phyloP scores from a whole-genome alignment of 2,329 filamentous ascomycete genomes.

The Penicillium concentricum region DNA sequence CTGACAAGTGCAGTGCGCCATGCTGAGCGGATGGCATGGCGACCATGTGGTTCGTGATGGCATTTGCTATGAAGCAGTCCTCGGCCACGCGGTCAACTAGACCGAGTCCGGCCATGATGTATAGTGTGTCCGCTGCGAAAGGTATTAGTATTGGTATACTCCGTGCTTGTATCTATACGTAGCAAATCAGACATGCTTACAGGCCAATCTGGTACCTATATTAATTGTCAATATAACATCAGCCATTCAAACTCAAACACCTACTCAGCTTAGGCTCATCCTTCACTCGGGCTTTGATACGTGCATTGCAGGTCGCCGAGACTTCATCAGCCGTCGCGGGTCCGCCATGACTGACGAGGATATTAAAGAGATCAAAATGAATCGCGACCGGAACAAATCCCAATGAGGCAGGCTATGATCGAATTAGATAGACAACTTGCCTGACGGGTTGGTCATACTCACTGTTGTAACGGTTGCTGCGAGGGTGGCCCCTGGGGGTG shows the following conservation, averaged over 20 bases:
- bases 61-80: conserved; percentile 33
- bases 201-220: conserved; percentile 15
- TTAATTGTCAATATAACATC: background rate
- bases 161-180: background rate
- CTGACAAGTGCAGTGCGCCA: conserved; percentile 41
- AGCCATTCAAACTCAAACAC: background rate
- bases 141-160: conserved; percentile 1
- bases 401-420: conserved; percentile 32
- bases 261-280: conserved; percentile 25
- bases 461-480: conserved; percentile 30
- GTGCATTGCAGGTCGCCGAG: conserved; percentile 21
- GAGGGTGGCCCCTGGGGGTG: conserved; percentile 25
- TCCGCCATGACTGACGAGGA: conserved; percentile 25
- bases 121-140: conserved; percentile 37
- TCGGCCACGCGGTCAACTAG: conserved; percentile 35
- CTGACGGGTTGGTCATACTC: conserved; percentile 4
- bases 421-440: background rate
- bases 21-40: conserved; percentile 36
- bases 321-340: conserved; percentile 31
- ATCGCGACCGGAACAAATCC: conserved; percentile 40
- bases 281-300: conserved; percentile 6
- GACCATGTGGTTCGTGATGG: conserved; percentile 36
- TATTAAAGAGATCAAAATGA: conserved; percentile 35
- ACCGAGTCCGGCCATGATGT: conserved; percentile 37
- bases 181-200: conserved; percentile 6